A percentile compares a stretch with the other conserved stretches of the same genome.
phyloP scores from a whole-genome alignment of 805 yeast species.

The Barnettozyma populi region DNA sequence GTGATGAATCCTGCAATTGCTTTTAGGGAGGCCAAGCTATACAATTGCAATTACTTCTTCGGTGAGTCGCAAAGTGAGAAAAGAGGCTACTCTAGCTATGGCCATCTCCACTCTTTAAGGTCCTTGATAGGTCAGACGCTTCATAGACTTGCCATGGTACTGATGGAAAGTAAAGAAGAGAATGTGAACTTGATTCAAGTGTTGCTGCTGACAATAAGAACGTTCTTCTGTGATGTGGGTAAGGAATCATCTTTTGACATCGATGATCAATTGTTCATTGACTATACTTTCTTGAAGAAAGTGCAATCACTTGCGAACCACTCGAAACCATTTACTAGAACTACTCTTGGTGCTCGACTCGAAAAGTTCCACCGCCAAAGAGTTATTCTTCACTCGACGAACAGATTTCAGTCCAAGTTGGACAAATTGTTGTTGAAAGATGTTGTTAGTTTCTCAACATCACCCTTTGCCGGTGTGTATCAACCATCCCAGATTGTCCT shows the following conservation, averaged over 20 bases:
- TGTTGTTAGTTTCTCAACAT: conserved; percentile 56
- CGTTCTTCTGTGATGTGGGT: conserved; percentile 81
- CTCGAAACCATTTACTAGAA: conserved; percentile 69
- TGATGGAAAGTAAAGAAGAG: conserved; percentile 49
- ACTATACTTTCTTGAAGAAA: conserved; percentile 49
- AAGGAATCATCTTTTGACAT: conserved; percentile 56
- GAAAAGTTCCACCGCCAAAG: conserved; percentile 73
- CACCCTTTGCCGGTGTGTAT: conserved; percentile 67
- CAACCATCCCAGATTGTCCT: conserved; percentile 64
- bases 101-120: conserved; percentile 55
- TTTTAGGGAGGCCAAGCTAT: conserved; percentile 55
- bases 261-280: conserved; percentile 48
- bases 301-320: conserved; percentile 60
- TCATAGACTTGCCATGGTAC: conserved; percentile 47
- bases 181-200: conserved; percentile 59
- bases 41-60: conserved; percentile 60
- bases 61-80: conserved; percentile 47
- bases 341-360: conserved; percentile 68
- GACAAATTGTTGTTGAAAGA: conserved; percentile 63
- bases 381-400: conserved; percentile 63
- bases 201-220: conserved; percentile 56
- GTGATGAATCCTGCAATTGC: conserved; percentile 50
- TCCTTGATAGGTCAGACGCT: conserved; percentile 55
- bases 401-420: conserved; percentile 60
- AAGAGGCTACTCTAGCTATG: conserved; percentile 37